A percentile compares a stretch with the other conserved stretches of the same genome.
Conservation (phyloP, 345 rosid species). For the Arabidopsis arenosa region DNA sequence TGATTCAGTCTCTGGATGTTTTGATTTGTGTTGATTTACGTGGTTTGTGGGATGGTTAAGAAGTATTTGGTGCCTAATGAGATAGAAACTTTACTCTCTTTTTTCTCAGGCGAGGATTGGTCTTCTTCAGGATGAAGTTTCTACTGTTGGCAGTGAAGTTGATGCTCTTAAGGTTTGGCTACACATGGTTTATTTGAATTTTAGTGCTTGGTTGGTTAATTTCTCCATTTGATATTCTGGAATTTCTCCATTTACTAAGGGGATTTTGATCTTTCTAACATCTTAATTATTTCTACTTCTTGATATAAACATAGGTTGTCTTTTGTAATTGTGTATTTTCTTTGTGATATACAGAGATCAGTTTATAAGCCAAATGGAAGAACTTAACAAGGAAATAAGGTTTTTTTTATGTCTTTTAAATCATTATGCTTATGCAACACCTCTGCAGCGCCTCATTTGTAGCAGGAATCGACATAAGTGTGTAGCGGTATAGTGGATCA, state of each 20-base stretch:
- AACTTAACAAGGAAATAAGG: constrained; percentile 68
- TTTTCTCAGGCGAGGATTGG: constrained; percentile 60
- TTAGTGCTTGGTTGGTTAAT: constrained; percentile 14
- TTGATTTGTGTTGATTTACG: not conserved
- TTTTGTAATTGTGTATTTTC: constrained; percentile 10
- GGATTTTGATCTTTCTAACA: constrained; percentile 33
- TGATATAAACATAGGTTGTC: not conserved
- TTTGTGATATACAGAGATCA: constrained; percentile 58
- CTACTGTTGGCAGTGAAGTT: constrained; percentile 48
- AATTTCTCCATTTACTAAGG: constrained; percentile 49
- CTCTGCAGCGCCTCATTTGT: constrained; percentile 1
- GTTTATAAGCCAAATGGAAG: constrained; percentile 69
- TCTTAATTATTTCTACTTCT: constrained; percentile 1
- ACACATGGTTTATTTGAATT: not conserved
- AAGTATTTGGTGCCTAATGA: not conserved
- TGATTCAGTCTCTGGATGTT: constrained; percentile 71
- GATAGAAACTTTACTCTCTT: constrained; percentile 19
- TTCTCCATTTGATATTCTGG: not conserved
- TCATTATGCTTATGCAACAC: not conserved
- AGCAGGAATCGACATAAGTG: constrained; percentile 16
- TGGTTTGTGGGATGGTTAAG: constrained; percentile 3
- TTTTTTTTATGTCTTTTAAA: constrained; percentile 20
- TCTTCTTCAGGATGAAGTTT: constrained; percentile 61
- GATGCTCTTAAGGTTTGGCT: constrained; percentile 22
- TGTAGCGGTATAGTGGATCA: constrained; percentile 33